These are phyloP conservation scores for Monosporascus sp. DNA, from an alignment of 2,329 filamentous ascomycete species.

Conservation along the genomic window DNA sequence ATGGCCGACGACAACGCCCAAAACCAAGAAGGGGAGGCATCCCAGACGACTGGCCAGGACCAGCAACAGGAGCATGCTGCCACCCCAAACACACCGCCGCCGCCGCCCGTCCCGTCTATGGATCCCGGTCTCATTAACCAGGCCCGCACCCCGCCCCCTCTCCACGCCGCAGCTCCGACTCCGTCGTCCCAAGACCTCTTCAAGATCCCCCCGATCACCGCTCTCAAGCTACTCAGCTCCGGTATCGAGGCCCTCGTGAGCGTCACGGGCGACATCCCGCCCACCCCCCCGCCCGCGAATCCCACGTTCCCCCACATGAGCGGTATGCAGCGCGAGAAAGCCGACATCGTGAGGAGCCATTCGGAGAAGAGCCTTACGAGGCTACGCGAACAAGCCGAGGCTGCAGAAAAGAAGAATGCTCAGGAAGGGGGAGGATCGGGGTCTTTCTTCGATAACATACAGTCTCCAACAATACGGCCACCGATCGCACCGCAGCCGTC, in stretches of 20 bases:
- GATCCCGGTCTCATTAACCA: conserved; percentile 30
- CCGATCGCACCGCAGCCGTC: conserved; percentile 13
- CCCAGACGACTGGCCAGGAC: conserved; percentile 3
- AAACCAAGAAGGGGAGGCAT: neutral
- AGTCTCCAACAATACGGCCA: neutral
- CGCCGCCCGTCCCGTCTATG: conserved; percentile 31
- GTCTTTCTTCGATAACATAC: conserved; percentile 12
- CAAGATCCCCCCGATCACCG: conserved; percentile 64
- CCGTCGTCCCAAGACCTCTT: conserved; percentile 59
- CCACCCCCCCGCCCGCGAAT: conserved; percentile 65
- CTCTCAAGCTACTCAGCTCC: conserved; percentile 72
- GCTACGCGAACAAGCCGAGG: conserved; percentile 37
- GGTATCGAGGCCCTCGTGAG: conserved; percentile 66
- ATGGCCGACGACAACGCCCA: neutral
- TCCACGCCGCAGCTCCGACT: conserved; percentile 38
- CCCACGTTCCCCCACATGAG: conserved; percentile 61
- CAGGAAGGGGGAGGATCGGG: conserved; percentile 2
- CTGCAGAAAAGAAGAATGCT: conserved; percentile 21
- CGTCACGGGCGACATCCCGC: conserved; percentile 72
- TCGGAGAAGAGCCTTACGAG: conserved; percentile 49
- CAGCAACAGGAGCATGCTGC: conserved; percentile 6
- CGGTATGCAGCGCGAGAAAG: conserved; percentile 58
- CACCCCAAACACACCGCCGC: conserved; percentile 29
- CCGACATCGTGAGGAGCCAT: conserved; percentile 52
- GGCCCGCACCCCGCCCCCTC: conserved; percentile 33